Evolutionary conservation across 495 filamentous ascomycete species (phyloP), one percentile per base, ranked within the genome.

Genomic region (Aspergillus mulundensis): DNA sequence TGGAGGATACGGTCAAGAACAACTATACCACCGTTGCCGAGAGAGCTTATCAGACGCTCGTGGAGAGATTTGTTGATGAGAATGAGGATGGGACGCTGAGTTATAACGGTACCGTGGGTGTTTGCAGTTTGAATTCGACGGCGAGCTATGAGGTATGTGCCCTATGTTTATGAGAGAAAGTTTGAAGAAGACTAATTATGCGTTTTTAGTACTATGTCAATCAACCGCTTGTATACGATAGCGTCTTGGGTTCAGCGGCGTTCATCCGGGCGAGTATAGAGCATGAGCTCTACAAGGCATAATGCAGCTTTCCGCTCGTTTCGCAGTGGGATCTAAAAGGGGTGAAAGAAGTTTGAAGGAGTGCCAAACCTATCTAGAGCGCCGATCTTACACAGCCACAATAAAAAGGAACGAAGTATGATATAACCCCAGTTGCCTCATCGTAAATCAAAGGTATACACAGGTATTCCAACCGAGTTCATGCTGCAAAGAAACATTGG

Each of bases 91-190:
- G 76, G 1, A 70, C 71, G 5, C 57, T 81, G 21, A 70, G 77
- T 45, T 82, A 77, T 66, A 74, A 78, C 53, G 79, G 79, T 10
- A 84, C 81, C 15, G 81, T 84, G 25, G 54, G 66, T 41, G 81
- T 84, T 10, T 81, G 81, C 20, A 83, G 80, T 56, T 65, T 84
- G 51, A 71, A 50, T 28, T 50, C 76, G 11, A 74, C 71, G 11
- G 81, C 69, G n/a, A 71, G 66, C 24, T 81, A 72, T 57, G 67
- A 74, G 56, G 76, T 81, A 61, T 67, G 56, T 74, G 25, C 25
- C 25, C 25, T 28, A 28, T 28, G 4, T 28, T 3, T 28, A 28
- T n/a, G 25, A 28, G 8, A 28, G 25, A 28, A n/a, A n/a, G n/a
- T 28, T 28, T 28, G 25, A n/a, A 6, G 21, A 24, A 48, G 7